Base-by-base conservation (phyloP, 805 yeast genomes). In the Wickerhamomyces xylosicus region DNA sequence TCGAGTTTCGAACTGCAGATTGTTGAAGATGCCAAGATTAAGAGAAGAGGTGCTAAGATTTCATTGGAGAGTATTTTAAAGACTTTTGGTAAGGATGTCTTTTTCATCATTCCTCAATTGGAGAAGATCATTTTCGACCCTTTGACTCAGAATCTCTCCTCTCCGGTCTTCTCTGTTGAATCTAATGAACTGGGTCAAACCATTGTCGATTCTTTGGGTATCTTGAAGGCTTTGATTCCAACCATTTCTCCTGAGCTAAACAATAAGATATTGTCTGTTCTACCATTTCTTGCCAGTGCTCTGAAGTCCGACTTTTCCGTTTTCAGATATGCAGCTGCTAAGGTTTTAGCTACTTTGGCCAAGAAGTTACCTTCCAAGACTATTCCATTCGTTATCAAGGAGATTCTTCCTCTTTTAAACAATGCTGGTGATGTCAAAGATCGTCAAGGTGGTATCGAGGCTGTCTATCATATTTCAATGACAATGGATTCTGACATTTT, bases 391-490 rank as follows among this genome's bases (percentile, higher is more conserved):
- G 65, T 90, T 41, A 89, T 92, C n/a, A 77, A 79, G 47, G 65
- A 72, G 7, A 69, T 90, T 2, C 62, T 94, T 32, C 96, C 97
- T 1, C 68, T 85, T 71, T 63, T 89, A 54, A 77, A 77, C 47
- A 85, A 83, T 57, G 84, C 92, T 1, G 76, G 83, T 14, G 74
- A 72, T 25, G 62, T 79, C 8, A 69, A 63, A 19, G 81, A 79
- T 44, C 74, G 98, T 44, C 97, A 90, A 63, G 98, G 99, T 53
- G 87, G 95, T 6, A 82, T 86, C 40, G 99, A 92, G 61, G 75
- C 92, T 19, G 71, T 90, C 7, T 89, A 85, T 56, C 97, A 92
- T 54, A 66, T 92, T 35, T 77, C 95, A 2, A 67, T 69, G 31
- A 72, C 82, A 3, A 86, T 92, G 96, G 97, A 94, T 1, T 67